Base-by-base conservation (phyloP, 192 early-diverging fungal species). In the Paraglomus occultum region DNA sequence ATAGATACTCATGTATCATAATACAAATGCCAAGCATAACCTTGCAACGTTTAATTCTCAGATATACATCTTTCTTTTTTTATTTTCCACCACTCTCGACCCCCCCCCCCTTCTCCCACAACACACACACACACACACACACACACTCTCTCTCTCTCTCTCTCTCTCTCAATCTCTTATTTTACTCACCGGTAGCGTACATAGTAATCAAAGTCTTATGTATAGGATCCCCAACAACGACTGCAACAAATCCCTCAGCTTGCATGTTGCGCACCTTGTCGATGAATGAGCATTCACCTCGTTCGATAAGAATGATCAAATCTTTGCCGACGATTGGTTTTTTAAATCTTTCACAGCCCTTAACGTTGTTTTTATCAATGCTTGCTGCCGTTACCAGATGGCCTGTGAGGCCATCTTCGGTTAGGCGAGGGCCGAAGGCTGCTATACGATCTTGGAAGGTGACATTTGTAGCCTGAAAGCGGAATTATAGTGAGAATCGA, bases 181-280 rank as follows among this genome's bases (percentile, higher is more conserved):
- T 40, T 70, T 11, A 48, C 78, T 74, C 74, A 85, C 83, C 80
- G 44, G 81, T 73, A 12, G 87, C 82, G 76, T 91, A 94, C 93
- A 98, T 97, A 72, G 94, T 95, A 63, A 95, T 88, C 46, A 94
- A 85, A 48, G 86, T 76, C 49, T 84, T 82, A n/a, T 81, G 81
- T 68, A 84, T 82, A 31, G 82, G 79, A 73, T 97, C 94, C 15
- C 94, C 95, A 14, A 98, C 92, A 23, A 95, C 82, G 17, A 97
- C 94, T 1, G 89, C 93, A 10, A 82, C 80, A 1, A 92, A 93
- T 23, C 94, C 94, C 44, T 86, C 85, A 7, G 71, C 75, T 80
- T 98, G 94, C 94, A 97, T 95, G 40, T 88, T 86, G 46, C 93
- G 82, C 9, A 98, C 89, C 77, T 98, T 98, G 7, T 92, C 89